phyloP scores from a whole-genome alignment of 2,329 filamentous ascomycete genomes.

The Pseudomassariella vexata region DNA sequence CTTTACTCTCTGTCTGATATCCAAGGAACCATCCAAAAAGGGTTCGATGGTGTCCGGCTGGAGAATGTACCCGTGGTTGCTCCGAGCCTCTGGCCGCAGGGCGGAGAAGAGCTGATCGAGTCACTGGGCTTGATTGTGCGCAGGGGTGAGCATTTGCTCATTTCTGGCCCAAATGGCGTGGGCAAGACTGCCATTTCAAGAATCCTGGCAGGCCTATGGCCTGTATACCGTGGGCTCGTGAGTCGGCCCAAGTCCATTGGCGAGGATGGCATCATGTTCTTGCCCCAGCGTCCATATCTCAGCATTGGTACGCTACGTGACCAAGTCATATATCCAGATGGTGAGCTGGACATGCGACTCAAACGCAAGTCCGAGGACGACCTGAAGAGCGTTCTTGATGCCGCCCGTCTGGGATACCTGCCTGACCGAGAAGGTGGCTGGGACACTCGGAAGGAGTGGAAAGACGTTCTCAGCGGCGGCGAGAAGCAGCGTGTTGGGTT shows the following conservation, averaged over 20 bases:
- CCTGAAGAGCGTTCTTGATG: constrained; percentile 71
- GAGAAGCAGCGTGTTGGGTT: constrained; percentile 97
- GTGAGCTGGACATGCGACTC: constrained; percentile 87
- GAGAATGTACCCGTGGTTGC: constrained; percentile 93
- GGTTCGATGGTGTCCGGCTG: constrained; percentile 88
- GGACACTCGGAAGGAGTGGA: constrained; percentile 97
- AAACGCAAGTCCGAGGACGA: constrained; percentile 73
- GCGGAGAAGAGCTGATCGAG: constrained; percentile 86
- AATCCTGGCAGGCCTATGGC: constrained; percentile 89
- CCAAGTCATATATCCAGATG: constrained; percentile 96
- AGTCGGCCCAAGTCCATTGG: constrained; percentile 76
- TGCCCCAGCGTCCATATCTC: constrained; percentile 89
- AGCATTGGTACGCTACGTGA: constrained; percentile 89
- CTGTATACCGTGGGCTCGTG: constrained; percentile 84
- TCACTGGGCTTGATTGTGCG: constrained; percentile 85
- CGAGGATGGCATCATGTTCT: constrained; percentile 94
- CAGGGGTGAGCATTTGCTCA: constrained; percentile 85
- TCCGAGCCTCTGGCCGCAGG: constrained; percentile 79
- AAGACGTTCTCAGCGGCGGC: constrained; percentile 92
- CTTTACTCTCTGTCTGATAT: constrained; percentile 86
- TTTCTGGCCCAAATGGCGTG: constrained; percentile 90
- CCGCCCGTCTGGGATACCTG: constrained; percentile 81
- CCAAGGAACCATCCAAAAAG: constrained; percentile 88
- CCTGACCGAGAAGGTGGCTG: constrained; percentile 90
- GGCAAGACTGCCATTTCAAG: constrained; percentile 87